Base-by-base conservation (phyloP, 2,329 filamentous ascomycete genomes). In the Ramularia collo-cygni region DNA sequence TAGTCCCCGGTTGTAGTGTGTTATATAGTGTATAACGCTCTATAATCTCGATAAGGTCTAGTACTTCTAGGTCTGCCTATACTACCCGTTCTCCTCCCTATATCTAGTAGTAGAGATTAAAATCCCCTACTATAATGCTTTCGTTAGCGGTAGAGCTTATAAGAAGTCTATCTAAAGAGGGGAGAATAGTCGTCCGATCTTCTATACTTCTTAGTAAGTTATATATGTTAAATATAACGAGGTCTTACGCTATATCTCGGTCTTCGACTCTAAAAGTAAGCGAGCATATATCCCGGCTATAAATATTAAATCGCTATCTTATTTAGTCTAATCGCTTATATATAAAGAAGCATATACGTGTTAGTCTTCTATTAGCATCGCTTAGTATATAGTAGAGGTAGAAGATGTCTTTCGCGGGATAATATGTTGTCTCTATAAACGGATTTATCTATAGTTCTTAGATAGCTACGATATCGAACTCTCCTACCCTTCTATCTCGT, bases 391-490 rank as follows among this genome's bases (percentile, higher is more conserved):
- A 12, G 21, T 28, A 35, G 28, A 40, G 16, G 26, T 38, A 38
- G 27, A 38, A 38, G 15, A 19, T 38, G 28, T 40, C 30, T 28
- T 27, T 27, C n/a, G n/a, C 21, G 14, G 27, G 30, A 18, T 38
- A 38, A 38, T 38, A 38, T n/a, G n/a, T 38, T 38, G 28, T 38
- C 15, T 38, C 35, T 30, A 30, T 38, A 38, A 38, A 38, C 28
- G 28, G 35, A 18, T 30, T 38, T 17, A n/a, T 29, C 35, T 38
- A 38, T 32, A 33, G 37, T 18, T 34, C 30, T 29, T 34, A 39
- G n/a, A 39, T 39, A 21, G 29, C 37, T 32, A 39, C 6, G 17
- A 33, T 39, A 39, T 39, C 28, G 9, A 39, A 33, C 13, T 26
- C n/a, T 24, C n/a, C 14, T 39, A 39, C 28, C 30, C 28, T 32